Evolutionary conservation across 139 green algal species (phyloP).

Genomic region (Edaphochlamys debaryana): DNA sequence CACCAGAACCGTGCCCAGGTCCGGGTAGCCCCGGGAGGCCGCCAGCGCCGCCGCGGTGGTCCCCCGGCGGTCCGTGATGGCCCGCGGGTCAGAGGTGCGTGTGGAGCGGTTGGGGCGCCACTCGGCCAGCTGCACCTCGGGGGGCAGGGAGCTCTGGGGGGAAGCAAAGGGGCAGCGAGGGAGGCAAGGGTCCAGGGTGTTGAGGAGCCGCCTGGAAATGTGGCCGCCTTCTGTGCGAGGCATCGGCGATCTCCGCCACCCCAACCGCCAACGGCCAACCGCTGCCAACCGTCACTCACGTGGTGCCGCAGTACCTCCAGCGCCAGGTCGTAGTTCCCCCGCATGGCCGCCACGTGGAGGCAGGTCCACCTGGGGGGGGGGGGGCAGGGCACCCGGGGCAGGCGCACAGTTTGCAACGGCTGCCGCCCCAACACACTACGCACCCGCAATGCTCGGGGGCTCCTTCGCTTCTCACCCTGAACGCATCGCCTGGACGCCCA

Average conservation of each 20-base stretch:
- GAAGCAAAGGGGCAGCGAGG: too few species aligned
- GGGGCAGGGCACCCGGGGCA: too few species aligned
- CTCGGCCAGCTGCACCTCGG: slow-evolving; percentile 7
- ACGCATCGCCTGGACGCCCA: too few species aligned
- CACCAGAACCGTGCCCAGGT: slow-evolving; percentile 24
- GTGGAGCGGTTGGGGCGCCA: background rate
- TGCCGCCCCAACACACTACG: too few species aligned
- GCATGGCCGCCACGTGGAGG: slow-evolving; percentile 37
- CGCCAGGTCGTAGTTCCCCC: slow-evolving; percentile 15
- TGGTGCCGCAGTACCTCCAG: slow-evolving; percentile 10
- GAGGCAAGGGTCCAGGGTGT: background rate
- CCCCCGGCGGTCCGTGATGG: background rate
- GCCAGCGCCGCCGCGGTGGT: slow-evolving; percentile 5
- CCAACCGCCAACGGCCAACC: background rate
- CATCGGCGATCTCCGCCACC: too few species aligned
- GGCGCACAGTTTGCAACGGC: too few species aligned
- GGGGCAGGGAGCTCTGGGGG: background rate
- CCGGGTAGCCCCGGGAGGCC: background rate
- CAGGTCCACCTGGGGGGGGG: slow-evolving; percentile 24
- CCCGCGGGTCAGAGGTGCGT: slow-evolving; percentile 15
- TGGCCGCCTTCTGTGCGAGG: too few species aligned
- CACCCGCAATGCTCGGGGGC: too few species aligned
- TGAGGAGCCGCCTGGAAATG: too few species aligned
- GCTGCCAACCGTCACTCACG: slow-evolving; percentile 4
- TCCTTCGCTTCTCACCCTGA: too few species aligned